Percentiles rank a stretch among this genome's conserved stretches.
phyloP scores from a whole-genome alignment of 2,329 filamentous ascomycete genomes.

The Thielaviopsis cerberus region DNA sequence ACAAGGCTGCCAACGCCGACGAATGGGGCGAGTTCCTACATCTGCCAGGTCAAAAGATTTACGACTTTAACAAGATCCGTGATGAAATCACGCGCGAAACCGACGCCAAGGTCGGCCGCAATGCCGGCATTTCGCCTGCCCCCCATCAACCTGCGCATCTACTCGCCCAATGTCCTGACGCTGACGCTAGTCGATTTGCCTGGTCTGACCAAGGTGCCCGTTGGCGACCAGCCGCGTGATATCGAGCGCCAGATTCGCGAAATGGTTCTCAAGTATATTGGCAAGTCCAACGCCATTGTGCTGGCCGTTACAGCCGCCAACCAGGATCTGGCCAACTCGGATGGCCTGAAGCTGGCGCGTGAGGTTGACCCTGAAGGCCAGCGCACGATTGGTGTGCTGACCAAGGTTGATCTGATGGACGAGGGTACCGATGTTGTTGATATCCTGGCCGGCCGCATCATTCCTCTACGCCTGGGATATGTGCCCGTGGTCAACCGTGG shows the following conservation, averaged over 20 bases:
- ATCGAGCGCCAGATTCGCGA: conserved; percentile 93
- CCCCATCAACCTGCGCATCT: conserved; percentile 97
- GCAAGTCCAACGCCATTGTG: conserved; percentile 95
- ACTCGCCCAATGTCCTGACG: conserved; percentile 94
- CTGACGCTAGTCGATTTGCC: conserved; percentile 92
- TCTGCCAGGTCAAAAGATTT: conserved; percentile 91
- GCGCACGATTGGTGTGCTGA: conserved; percentile 92
- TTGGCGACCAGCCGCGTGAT: conserved; percentile 88
- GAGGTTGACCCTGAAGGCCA: conserved; percentile 96
- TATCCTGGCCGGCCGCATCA: conserved; percentile 92
- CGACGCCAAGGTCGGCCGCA: conserved; percentile 85
- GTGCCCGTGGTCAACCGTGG: conserved; percentile 96
- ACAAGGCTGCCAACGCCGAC: conserved; percentile 77
- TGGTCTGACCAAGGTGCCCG: conserved; percentile 87
- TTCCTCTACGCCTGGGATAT: conserved; percentile 83
- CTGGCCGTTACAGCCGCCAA: conserved; percentile 92
- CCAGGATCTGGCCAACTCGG: conserved; percentile 94
- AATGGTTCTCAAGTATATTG: conserved; percentile 97
- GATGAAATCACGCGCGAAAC: conserved; percentile 96
- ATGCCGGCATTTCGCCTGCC: conserved; percentile 86
- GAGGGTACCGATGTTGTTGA: conserved; percentile 96
- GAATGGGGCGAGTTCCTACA: conserved; percentile 99
- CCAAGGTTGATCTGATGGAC: conserved; percentile 98
- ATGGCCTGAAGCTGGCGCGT: conserved; percentile 85
- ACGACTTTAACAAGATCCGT: conserved; percentile 94